phyloP scores from a whole-genome alignment of 169 alveolate genomes.

The Theileria equi region DNA sequence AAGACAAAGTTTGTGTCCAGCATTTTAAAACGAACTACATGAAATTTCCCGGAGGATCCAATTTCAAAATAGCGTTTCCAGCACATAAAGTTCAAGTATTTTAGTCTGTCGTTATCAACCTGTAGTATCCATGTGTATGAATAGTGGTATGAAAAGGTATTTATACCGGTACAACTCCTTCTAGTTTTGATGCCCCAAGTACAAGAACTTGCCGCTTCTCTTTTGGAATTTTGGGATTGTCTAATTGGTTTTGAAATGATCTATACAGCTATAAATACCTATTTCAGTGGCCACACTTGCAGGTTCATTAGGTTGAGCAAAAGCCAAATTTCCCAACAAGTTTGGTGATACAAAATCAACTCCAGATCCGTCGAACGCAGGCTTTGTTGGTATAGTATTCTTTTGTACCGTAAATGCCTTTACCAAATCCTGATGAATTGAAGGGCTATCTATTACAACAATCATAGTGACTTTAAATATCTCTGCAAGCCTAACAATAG shows the following conservation, averaged over 20 bases:
- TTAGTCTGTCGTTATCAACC: slow-evolving; percentile 65
- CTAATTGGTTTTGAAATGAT: not conserved
- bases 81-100: slow-evolving; percentile 41
- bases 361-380: not conserved
- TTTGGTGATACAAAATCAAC: slow-evolving; percentile 2
- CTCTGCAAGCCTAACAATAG: slow-evolving; percentile 70
- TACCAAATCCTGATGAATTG: slow-evolving; percentile 71
- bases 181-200: slow-evolving; percentile 63
- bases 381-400: not conserved
- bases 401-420: slow-evolving; percentile 15
- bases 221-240: not conserved
- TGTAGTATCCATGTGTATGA: not conserved
- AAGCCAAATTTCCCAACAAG: slow-evolving; percentile 18
- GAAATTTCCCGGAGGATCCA: slow-evolving; percentile 38
- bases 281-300: too few species aligned
- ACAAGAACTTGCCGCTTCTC: slow-evolving; percentile 39
- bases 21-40: slow-evolving; percentile 50
- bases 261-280: not conserved
- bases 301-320: slow-evolving; percentile 6
- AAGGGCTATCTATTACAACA: slow-evolving; percentile 83
- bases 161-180: slow-evolving; percentile 70
- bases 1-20: slow-evolving; percentile 23
- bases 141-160: not conserved
- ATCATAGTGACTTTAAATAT: slow-evolving; percentile 76
- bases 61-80: slow-evolving; percentile 64